Base-by-base conservation (phyloP, 495 filamentous ascomycete genomes). In the Penicillium argentinense region DNA sequence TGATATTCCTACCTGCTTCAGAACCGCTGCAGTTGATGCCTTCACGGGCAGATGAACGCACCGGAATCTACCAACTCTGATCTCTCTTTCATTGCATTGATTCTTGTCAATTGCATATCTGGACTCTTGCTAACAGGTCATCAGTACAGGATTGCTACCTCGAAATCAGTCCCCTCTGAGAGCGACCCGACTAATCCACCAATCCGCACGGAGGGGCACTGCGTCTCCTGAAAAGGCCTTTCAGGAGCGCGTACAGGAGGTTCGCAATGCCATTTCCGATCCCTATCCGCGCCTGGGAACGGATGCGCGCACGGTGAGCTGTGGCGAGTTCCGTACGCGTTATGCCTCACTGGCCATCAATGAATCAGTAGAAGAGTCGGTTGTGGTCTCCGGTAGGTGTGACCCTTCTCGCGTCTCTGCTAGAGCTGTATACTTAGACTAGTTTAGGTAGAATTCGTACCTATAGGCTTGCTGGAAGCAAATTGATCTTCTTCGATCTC, bases 1-100 rank as follows among this genome's bases (percentile, higher is more conserved):
- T 77, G 80, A 83, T 63, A 63, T 69, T 60, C 58, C 57, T 51
- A 57, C 53, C 56, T 64, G 62, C 64, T 69, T 57, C 73, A 83
- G 91, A 96, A 96, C 90, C 91, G 90, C 89, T 95, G 91, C 91
- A 87, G 87, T 83, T 91, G 88, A 93, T 81, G 78, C 78, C 63
- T 56, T 61, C 51, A 34, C 56, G 66, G 59, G 54, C 58, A 60
- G 52, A 62, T 76, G 73, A 76, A 63, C 64, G 53, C 45, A 67
- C 50, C 39, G 64, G 66, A 68, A 45, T 51, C 41, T 43, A 54
- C 30, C 39, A 53, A 46, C 27, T 49, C 59, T 58, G 54, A 55
- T 36, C 30, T 40, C 38, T 42, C 45, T 43, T 53, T 24, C 24
- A 42, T 30, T 27, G 43, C n/a, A n/a, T 47, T 45, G 7, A 27